Percentiles rank a stretch among this genome's conserved stretches.
Evolutionary conservation across 2,329 filamentous ascomycete species (phyloP).

Genomic region (Parascedosporium putredinis): DNA sequence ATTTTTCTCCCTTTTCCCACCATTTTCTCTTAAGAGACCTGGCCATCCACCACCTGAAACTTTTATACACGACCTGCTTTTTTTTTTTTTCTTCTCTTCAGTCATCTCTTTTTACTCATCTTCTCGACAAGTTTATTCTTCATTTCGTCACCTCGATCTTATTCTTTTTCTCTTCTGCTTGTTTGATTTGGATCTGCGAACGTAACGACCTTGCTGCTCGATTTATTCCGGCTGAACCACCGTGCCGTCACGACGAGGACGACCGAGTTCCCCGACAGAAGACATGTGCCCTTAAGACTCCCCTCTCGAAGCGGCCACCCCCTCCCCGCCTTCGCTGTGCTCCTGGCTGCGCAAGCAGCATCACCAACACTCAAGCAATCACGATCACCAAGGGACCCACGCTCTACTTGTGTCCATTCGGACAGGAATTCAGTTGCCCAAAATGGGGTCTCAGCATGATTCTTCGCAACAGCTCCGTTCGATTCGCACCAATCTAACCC

Average conservation of each 20-base stretch:
- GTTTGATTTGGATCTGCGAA: background rate
- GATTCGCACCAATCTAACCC: constrained; percentile 7
- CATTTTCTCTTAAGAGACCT: background rate
- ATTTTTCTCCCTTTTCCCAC: background rate
- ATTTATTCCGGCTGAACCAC: background rate
- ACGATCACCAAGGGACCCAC: background rate
- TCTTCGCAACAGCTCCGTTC: constrained; percentile 4
- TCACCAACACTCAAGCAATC: background rate
- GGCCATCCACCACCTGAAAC: background rate
- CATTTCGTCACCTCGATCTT: constrained; percentile 3
- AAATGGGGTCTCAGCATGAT: constrained; percentile 1
- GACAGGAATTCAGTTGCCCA: background rate
- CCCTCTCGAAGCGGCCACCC: constrained; percentile 1
- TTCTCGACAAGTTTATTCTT: background rate
- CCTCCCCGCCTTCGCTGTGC: constrained; percentile 2
- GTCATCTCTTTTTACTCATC: background rate
- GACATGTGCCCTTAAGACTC: background rate
- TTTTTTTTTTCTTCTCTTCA: constrained; percentile 2
- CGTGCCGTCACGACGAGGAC: background rate
- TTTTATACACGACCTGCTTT: constrained; percentile 9
- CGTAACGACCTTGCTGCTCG: background rate
- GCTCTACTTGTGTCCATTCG: background rate
- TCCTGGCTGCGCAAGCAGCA: constrained; percentile 3
- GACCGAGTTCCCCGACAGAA: background rate
- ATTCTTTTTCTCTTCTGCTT: constrained; percentile 4